Evolutionary conservation across 2,329 filamentous ascomycete genomes (phyloP).

Genomic region (Cadophora gregata): DNA sequence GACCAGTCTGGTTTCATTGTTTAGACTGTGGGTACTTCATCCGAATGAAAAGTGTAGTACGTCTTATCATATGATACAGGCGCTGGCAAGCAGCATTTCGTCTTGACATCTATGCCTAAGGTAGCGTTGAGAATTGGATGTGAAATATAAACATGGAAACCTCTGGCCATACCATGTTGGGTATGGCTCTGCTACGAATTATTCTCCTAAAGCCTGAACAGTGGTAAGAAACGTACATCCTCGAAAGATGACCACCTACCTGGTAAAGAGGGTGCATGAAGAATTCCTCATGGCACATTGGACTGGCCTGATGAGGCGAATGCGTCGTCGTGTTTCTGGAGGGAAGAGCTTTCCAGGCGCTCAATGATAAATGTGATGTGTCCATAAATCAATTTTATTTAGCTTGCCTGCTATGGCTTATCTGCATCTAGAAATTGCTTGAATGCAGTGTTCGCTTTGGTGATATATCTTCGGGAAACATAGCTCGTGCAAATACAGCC

Average conservation of each 20-base stretch:
- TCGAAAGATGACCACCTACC: conserved; percentile 15
- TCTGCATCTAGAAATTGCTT: conserved; percentile 29
- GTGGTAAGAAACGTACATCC: background rate
- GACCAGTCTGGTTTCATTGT: conserved; percentile 26
- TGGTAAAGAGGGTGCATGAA: conserved; percentile 36
- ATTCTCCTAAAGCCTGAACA: conserved; percentile 20
- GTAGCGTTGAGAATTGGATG: conserved; percentile 27
- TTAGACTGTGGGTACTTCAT: conserved; percentile 27
- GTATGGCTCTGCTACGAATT: conserved; percentile 30
- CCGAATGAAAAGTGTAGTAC: conserved; percentile 34
- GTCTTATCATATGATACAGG: conserved; percentile 31
- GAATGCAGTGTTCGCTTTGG: conserved; percentile 26
- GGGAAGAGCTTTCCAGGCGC: conserved; percentile 29
- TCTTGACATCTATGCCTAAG: conserved; percentile 30
- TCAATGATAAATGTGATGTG: background rate
- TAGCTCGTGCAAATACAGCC: conserved; percentile 30
- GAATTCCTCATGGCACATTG: conserved; percentile 30
- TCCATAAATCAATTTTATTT: no score
- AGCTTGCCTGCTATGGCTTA: conserved; percentile 27
- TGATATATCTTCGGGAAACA: conserved; percentile 20
- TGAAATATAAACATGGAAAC: conserved; percentile 24
- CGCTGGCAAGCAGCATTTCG: conserved; percentile 27
- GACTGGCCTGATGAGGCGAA: conserved; percentile 33
- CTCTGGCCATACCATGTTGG: conserved; percentile 32
- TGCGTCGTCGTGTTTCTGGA: conserved; percentile 37